Conservation (phyloP, 345 rosid genomes). For the Syzygium aromaticum region DNA sequence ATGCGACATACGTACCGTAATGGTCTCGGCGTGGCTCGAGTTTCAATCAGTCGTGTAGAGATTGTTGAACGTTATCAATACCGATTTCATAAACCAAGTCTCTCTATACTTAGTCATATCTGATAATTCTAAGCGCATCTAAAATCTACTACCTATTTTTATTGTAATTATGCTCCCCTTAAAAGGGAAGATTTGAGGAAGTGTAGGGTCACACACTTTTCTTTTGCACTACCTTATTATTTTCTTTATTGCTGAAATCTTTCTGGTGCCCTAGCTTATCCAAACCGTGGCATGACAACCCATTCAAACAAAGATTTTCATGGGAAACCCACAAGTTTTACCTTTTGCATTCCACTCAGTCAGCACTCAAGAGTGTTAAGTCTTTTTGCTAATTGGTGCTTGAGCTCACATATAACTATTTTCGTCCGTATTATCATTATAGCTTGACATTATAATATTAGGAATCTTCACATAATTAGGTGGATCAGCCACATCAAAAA, state of each 20-base stretch:
- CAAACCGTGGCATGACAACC: background rate
- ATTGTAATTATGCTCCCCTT: background rate
- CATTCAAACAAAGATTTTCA: background rate
- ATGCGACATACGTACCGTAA: background rate
- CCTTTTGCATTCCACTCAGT: background rate
- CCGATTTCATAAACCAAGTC: background rate
- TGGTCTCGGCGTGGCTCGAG: rapidly evolving
- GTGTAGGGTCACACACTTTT: background rate
- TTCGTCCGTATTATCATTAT: background rate
- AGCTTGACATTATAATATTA: background rate
- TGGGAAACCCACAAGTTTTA: constrained; percentile 1
- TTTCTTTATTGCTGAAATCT: background rate
- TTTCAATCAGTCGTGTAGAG: background rate
- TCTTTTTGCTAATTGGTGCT: background rate
- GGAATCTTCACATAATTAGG: background rate
- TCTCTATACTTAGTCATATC: background rate
- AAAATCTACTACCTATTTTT: background rate
- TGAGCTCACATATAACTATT: background rate
- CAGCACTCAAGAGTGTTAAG: background rate
- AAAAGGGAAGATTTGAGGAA: background rate
- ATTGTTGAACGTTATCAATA: background rate
- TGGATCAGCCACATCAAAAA: background rate
- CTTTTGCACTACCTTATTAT: background rate
- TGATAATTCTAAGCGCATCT: background rate
- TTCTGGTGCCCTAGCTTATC: background rate